A percentile compares a stretch with the other conserved stretches of the same genome.
phyloP scores from a whole-genome alignment of 2,329 filamentous ascomycete species.

The Microsporum audouinii region DNA sequence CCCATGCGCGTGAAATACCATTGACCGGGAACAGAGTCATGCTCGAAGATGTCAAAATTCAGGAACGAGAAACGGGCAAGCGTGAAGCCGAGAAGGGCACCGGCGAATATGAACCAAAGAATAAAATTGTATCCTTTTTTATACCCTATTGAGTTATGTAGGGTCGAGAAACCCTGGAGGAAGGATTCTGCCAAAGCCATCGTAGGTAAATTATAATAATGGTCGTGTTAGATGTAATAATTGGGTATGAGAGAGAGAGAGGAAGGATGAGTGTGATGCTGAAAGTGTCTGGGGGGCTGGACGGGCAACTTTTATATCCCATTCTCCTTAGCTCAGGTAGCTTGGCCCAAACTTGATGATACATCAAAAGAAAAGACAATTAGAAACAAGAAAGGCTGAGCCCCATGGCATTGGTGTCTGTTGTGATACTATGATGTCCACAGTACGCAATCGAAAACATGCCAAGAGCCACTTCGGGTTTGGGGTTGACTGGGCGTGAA shows the following conservation, averaged over 20 bases:
- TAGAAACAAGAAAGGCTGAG: neutral
- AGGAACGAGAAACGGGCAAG: slow-evolving; percentile 42
- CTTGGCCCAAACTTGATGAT: neutral
- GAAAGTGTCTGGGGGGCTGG: neutral
- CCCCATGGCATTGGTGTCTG: neutral
- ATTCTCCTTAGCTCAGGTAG: neutral
- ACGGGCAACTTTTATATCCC: neutral
- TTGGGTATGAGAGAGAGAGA: neutral
- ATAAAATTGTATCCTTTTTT: slow-evolving; percentile 9
- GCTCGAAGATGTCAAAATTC: slow-evolving; percentile 2
- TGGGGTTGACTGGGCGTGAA: neutral
- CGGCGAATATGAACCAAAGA: slow-evolving; percentile 32
- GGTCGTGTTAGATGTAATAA: neutral
- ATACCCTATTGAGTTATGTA: slow-evolving; percentile 4
- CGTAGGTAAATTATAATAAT: neutral
- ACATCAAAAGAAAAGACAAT: neutral
- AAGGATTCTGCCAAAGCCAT: slow-evolving; percentile 1
- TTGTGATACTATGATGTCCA: too few species aligned
- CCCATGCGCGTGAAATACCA: slow-evolving; percentile 31
- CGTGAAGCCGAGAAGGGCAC: slow-evolving; percentile 38
- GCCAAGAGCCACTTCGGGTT: neutral
- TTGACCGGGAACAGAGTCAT: slow-evolving; percentile 31
- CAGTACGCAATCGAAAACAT: neutral
- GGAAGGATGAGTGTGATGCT: neutral
- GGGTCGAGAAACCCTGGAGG: neutral